Evolutionary conservation across 2,329 filamentous ascomycete genomes (phyloP), one percentile per base, ranked within the genome.

Genomic region (Aspergillus sp.): DNA sequence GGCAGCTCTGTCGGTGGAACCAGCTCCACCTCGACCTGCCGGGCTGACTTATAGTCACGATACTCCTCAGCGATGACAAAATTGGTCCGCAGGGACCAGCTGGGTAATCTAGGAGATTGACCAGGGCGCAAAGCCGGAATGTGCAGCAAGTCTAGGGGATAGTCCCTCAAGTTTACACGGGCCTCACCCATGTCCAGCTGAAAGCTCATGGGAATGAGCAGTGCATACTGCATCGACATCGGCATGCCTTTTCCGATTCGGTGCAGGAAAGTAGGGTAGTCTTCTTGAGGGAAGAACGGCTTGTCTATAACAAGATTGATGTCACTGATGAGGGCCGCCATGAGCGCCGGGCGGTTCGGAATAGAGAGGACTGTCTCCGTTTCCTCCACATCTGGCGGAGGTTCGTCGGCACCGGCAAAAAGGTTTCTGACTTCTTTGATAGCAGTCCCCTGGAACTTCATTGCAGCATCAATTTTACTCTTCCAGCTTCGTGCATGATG

Each of bases 31-130:
- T 85, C 82, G 47, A 95, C 88, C 61, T 88, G 84, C 32, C 93
- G 83, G 2, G 87, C 88, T 2, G 92, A 96, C 67, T 93, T 86
- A 13, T 83, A 73, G 17, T 91, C 89, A 55, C 91, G 83, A 62
- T 87, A 96, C 69, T 99, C 95, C 73, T 99, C 94, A 0, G 91
- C 95, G 56, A 99, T 87, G 4, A 99, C 92, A 68, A 99, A 97
- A 65, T 99, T 90, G 1, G 92, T 89, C 60, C 85, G 88, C 49
- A 99, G 77, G 1, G 89, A 91, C 68, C 96, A 83, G 47, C 91
- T 88, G n/a, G 89, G 87, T 29, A 92, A 73, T 51, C 89, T 84
- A 4, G 88, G 83, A 1, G 91, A 89, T 67, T 97, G 93, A 0
- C 87, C 87, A 14, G 85, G 78, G 55, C 89, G 88, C 56, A 97